These are phyloP conservation scores for Leccinum rimulosum DNA, from an alignment of 768 basidiomycete genomes.

Conservation along the genomic window DNA sequence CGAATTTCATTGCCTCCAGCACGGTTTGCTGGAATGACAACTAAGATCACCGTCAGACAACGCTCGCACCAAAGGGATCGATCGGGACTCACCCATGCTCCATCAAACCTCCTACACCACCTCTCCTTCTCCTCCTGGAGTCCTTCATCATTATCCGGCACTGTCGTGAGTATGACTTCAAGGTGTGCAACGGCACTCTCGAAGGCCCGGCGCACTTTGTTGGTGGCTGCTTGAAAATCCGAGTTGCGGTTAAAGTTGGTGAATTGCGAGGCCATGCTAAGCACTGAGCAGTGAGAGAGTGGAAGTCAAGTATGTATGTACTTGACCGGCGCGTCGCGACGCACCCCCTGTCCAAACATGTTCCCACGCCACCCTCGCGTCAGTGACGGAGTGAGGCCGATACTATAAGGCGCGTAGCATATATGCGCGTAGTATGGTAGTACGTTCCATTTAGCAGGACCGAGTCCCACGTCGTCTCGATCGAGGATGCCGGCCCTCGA, in stretches of 20 bases:
- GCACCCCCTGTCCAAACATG: too few species aligned
- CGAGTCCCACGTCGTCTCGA: neutral
- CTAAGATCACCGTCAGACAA: neutral
- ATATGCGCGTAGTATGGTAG: too few species aligned
- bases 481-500: neutral
- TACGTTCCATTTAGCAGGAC: neutral
- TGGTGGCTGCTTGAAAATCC: neutral
- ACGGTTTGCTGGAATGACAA: neutral
- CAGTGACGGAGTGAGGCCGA: too few species aligned
- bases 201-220: neutral
- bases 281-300: neutral
- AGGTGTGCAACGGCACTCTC: neutral
- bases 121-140: neutral
- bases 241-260: neutral
- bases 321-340: neutral
- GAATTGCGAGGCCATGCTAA: neutral
- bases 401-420: neutral
- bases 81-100: neutral
- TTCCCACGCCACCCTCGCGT: too few species aligned
- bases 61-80: neutral
- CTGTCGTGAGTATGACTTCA: neutral
- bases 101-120: neutral
- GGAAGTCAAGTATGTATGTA: too few species aligned
- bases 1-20: too few species aligned
- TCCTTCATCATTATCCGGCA: neutral